These are phyloP conservation scores for Pestalotiopsis sp. DNA, from an alignment of 2,329 filamentous ascomycete species.

Conservation along the genomic window DNA sequence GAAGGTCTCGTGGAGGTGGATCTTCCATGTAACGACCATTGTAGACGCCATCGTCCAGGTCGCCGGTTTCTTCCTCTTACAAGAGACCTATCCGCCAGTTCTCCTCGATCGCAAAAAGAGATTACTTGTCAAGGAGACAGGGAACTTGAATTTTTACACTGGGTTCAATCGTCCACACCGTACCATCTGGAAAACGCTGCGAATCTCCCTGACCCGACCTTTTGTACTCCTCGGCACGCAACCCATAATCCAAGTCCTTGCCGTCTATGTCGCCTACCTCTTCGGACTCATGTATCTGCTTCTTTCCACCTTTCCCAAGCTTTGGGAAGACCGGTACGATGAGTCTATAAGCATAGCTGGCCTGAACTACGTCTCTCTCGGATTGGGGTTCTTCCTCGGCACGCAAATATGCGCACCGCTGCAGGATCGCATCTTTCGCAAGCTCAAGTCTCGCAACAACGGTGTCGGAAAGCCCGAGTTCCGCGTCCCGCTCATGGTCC, in stretches of 20 bases:
- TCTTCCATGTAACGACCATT: constrained; percentile 45
- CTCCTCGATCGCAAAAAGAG: background rate
- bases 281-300: background rate
- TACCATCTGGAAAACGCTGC: background rate
- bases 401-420: background rate
- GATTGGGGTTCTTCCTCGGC: background rate
- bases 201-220: background rate
- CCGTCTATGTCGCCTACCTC: background rate
- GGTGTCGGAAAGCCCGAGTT: constrained; percentile 21
- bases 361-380: constrained; percentile 2
- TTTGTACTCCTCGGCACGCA: background rate
- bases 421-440: background rate
- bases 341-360: background rate
- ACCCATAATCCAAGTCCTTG: background rate
- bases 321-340: background rate
- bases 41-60: constrained; percentile 34
- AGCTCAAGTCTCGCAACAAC: background rate
- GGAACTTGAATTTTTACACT: background rate
- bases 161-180: background rate
- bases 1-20: constrained; percentile 44
- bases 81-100: constrained; percentile 44
- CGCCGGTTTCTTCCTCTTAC: constrained; percentile 36
- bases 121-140: background rate
- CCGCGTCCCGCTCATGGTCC: constrained; percentile 22
- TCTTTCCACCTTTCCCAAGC: background rate